Base-by-base conservation (phyloP, 23 red algal genomes). In the Gracilaria domingensis region DNA sequence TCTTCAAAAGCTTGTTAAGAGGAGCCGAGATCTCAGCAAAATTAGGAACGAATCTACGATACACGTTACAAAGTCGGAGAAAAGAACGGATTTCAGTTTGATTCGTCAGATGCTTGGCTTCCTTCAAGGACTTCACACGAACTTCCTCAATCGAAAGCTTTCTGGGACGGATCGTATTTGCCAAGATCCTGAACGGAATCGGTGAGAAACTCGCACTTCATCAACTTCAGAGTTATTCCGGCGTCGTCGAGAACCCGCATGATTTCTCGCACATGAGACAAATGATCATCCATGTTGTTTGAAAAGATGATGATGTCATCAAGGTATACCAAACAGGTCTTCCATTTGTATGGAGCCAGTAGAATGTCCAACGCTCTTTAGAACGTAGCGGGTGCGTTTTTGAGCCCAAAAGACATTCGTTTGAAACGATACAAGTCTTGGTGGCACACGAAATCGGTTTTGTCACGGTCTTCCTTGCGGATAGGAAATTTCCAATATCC, bases 311-410 rank as follows among this genome's bases (percentile, higher is more conserved):
- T 75, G 5, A 79, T 64, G 38, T 88, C 64, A 38, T 77, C 8
- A 4, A 88, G 66, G 35, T 88, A 88, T 20, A 78, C 29, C 24
- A 76, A 8, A 64, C 33, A 88, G 6, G 25, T 56, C 33, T 47
- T 47, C 69, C 67, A 79, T 11, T 34, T n/a, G 38, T 47, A 73
- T 4, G 8, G 8, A 40, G 35, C 16, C 21, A 89, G 66, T 11
- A 78, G 21, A 32, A 89, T 79, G 12, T 89, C 72, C 0, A 79
- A 32, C 5, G 85, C 69, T 14, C 69, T n/a, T 8, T 89, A 67
- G 36, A 89, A 89, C 8, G 66, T 89, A 9, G 69, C 48, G 85
- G 85, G 18, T n/a, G 69, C 85, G 26, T 58, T 79, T 26, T 67
- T 89, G 33, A 89, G 69, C 23, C 67, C 85, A 25, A 89, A 89